Evolutionary conservation across 2,329 filamentous ascomycete genomes (phyloP).

Genomic region (Nakataea oryzae): DNA sequence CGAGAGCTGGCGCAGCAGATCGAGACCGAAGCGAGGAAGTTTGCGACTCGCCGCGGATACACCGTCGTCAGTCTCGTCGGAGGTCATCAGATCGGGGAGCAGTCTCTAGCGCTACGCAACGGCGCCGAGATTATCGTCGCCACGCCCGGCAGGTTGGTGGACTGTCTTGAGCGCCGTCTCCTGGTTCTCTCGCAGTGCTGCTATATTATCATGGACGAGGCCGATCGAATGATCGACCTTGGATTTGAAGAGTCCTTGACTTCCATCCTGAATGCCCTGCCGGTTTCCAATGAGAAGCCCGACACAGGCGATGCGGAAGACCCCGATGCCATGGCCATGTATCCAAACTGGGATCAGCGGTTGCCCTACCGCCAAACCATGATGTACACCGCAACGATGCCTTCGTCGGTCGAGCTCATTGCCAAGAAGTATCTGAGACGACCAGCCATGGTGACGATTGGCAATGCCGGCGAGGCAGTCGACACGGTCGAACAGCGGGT

Average conservation of each 20-base stretch:
- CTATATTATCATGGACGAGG: constrained; percentile 99
- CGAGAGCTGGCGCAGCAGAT: constrained; percentile 98
- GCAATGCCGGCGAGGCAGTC: constrained; percentile 88
- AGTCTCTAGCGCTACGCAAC: constrained; percentile 79
- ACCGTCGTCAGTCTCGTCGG: constrained; percentile 96
- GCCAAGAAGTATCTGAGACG: constrained; percentile 93
- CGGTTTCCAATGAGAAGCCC: constrained; percentile 88
- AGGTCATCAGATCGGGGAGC: constrained; percentile 90
- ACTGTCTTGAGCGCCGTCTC: constrained; percentile 89
- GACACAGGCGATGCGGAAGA: constrained; percentile 89
- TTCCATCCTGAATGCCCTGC: constrained; percentile 90
- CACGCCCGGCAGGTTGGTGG: constrained; percentile 92
- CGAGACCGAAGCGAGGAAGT: constrained; percentile 86
- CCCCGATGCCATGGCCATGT: constrained; percentile 69
- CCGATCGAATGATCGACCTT: constrained; percentile 97
- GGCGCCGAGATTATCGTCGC: constrained; percentile 97
- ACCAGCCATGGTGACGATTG: constrained; percentile 89
- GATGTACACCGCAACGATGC: constrained; percentile 99
- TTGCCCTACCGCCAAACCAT: constrained; percentile 84
- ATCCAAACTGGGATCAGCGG: constrained; percentile 45
- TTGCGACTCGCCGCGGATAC: constrained; percentile 82
- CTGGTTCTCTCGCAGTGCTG: constrained; percentile 93
- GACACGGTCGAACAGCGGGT: constrained; percentile 97
- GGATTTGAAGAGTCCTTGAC: constrained; percentile 97
- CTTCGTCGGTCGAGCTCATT: constrained; percentile 81